These are phyloP conservation scores for Aureococcus anophagefferens DNA, from an alignment of 108 stramenopile genomes.

Conservation along the genomic window DNA sequence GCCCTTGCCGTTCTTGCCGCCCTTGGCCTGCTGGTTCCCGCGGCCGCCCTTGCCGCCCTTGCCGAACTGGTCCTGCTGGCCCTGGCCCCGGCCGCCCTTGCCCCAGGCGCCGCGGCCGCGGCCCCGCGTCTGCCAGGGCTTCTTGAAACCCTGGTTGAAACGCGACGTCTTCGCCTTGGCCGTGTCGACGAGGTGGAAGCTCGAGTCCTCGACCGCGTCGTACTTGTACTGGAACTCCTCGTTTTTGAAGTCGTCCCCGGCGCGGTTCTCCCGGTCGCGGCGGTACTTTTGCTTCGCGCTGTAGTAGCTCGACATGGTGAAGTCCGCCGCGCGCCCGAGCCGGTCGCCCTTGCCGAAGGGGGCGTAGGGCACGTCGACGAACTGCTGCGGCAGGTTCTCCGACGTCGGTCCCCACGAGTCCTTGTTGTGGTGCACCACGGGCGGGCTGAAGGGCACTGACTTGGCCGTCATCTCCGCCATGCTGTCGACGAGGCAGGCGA, in stretches of 20 bases:
- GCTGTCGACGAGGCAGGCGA: too few relatives aligned
- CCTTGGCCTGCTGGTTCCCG: too few relatives aligned
- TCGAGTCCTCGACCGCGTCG: constrained; percentile 54
- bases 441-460: too few relatives aligned
- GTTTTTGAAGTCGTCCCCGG: constrained; percentile 40
- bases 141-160: constrained; percentile 13
- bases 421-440: too few relatives aligned
- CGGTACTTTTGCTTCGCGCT: constrained; percentile 26
- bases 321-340: constrained; percentile 70
- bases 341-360: constrained; percentile 85
- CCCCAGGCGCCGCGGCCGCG: constrained; percentile 44
- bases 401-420: neutral
- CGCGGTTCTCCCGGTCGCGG: constrained; percentile 32
- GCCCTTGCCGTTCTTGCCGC: constrained; percentile 21
- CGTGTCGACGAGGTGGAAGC: constrained; percentile 83
- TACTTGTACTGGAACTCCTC: constrained; percentile 63
- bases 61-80: constrained; percentile 38
- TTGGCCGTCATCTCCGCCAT: too few relatives aligned
- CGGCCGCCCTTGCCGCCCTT: constrained; percentile 35
- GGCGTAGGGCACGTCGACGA: constrained; percentile 73
- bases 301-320: constrained; percentile 32
- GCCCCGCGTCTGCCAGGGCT: constrained; percentile 48
- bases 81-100: constrained; percentile 38
- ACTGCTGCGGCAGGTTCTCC: constrained; percentile 42
- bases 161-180: constrained; percentile 42